These are phyloP conservation scores for Hibiscus mutabilis DNA, from an alignment of 345 rosid species.

Conservation along the genomic window DNA sequence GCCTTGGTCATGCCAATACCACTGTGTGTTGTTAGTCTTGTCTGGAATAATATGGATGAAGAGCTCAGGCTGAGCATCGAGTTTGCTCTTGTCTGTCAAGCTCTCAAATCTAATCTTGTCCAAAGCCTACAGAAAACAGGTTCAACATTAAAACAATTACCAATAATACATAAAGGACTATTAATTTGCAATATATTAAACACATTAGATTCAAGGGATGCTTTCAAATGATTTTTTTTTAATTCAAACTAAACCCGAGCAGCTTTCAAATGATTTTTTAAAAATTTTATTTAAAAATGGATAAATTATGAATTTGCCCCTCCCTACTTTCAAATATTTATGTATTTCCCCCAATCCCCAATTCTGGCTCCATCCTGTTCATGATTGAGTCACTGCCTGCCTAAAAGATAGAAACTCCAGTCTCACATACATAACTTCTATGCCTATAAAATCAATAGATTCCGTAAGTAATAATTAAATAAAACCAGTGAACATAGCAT, in stretches of 20 bases:
- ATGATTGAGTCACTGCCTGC: no score
- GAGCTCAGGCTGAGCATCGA: slow-evolving; percentile 78
- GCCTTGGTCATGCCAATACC: slow-evolving; percentile 92
- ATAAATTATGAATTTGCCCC: no score
- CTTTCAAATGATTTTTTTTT: no score
- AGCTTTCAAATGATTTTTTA: no score
- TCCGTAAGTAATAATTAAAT: no score
- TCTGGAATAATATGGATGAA: slow-evolving; percentile 78
- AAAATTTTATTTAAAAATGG: no score
- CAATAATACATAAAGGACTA: background rate
- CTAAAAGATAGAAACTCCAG: no score
- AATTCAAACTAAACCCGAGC: background rate
- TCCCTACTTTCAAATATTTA: no score
- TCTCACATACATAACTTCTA: no score
- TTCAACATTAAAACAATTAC: background rate
- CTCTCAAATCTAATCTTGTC: slow-evolving; percentile 86
- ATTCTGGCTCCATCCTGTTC: no score
- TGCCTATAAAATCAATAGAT: no score
- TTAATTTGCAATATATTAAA: background rate
- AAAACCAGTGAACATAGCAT: background rate
- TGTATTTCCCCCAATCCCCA: no score
- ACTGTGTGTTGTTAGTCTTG: slow-evolving; percentile 64
- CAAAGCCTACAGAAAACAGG: slow-evolving; percentile 42
- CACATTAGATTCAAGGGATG: background rate
- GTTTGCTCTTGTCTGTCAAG: slow-evolving; percentile 87